Evolutionary conservation across 371 early-diverging fungal species (phyloP).

Genomic region (Apophysomyces ossiformis): DNA sequence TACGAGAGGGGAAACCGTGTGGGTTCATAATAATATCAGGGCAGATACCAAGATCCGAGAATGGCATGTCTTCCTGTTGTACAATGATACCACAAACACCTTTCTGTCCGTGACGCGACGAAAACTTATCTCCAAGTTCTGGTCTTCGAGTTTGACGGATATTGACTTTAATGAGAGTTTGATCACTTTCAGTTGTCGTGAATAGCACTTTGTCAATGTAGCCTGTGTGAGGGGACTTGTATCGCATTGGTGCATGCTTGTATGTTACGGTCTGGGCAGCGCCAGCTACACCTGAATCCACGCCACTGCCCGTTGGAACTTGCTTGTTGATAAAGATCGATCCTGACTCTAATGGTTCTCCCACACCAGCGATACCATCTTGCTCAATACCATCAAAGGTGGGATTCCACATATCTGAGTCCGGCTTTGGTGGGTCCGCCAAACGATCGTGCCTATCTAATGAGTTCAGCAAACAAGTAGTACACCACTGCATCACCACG

Average conservation of each 20-base stretch:
- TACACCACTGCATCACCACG: conserved; percentile 11
- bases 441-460: conserved; percentile 79
- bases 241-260: conserved; percentile 80
- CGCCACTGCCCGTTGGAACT: conserved; percentile 74
- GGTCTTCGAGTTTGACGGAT: conserved; percentile 97
- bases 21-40: conserved; percentile 99
- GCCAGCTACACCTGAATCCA: conserved; percentile 60
- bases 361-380: conserved; percentile 92
- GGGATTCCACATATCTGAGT: conserved; percentile 49
- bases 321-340: conserved; percentile 89
- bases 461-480: background rate
- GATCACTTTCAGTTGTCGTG: conserved; percentile 94
- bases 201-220: conserved; percentile 91
- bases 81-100: conserved; percentile 99
- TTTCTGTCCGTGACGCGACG: conserved; percentile 99
- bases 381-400: conserved; percentile 76
- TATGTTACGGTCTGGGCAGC: conserved; percentile 65
- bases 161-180: conserved; percentile 93
- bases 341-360: conserved; percentile 77
- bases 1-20: conserved; percentile 99
- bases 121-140: conserved; percentile 99
- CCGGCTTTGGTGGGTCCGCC: conserved; percentile 71
- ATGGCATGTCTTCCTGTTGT: conserved; percentile 99
- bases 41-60: conserved; percentile 93
- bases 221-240: conserved; percentile 86